phyloP scores from a whole-genome alignment of 2,329 filamentous ascomycete species.

The Cadophora sp. region DNA sequence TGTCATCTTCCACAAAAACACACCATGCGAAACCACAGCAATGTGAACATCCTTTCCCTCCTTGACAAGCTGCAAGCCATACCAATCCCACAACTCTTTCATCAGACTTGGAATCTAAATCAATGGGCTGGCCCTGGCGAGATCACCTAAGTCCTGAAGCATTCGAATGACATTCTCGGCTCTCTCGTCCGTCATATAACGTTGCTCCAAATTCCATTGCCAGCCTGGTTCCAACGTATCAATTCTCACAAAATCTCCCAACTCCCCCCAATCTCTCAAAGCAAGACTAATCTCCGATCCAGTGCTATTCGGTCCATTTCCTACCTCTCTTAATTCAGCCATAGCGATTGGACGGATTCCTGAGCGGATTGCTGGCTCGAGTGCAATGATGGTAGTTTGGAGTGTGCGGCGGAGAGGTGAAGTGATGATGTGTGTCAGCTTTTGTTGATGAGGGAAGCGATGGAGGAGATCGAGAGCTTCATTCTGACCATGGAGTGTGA shows the following conservation, averaged over 20 bases:
- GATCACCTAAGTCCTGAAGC: not conserved
- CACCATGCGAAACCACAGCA: constrained; percentile 5
- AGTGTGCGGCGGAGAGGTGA: not conserved
- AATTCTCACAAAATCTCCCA: not conserved
- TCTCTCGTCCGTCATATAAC: not conserved
- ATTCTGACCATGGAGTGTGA: not conserved
- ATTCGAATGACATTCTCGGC: not conserved
- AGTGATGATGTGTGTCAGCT: not conserved
- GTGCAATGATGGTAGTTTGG: not conserved
- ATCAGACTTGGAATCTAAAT: not conserved
- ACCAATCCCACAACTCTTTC: not conserved
- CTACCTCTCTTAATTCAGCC: not conserved
- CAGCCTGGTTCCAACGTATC: not conserved
- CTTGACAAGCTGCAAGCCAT: not conserved
- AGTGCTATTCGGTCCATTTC: not conserved
- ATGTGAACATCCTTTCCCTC: constrained; percentile 10
- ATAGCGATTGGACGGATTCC: not conserved
- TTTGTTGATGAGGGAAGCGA: not conserved
- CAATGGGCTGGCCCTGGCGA: not conserved
- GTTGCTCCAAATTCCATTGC: not conserved
- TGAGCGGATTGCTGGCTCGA: not conserved
- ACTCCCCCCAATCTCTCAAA: not conserved
- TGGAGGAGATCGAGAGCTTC: not conserved
- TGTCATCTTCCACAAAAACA: not conserved
- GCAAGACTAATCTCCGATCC: not conserved